Evolutionary conservation across 306 rosid genomes (phyloP).

Genomic region (Cucurbita pepo): DNA sequence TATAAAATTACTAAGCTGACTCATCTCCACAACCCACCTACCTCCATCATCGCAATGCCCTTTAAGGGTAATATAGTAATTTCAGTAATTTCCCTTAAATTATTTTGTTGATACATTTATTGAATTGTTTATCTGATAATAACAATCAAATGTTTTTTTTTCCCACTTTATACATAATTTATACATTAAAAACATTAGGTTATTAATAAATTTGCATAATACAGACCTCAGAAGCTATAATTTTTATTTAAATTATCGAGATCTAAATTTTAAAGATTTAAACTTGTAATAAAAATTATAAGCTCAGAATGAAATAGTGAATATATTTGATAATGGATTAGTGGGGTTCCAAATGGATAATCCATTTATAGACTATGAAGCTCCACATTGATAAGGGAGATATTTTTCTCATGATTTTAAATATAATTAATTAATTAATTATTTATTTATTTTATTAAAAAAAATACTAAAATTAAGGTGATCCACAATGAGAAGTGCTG

Average conservation of each 20-base stretch:
- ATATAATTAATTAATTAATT: background rate
- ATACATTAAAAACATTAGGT: no score
- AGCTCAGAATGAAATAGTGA: no score
- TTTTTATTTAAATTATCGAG: no score
- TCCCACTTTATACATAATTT: no score
- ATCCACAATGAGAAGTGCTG: background rate
- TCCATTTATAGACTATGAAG: background rate
- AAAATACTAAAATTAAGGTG: background rate
- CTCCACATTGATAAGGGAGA: background rate
- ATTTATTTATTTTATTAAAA: background rate
- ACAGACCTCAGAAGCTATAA: no score
- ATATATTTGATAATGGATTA: background rate
- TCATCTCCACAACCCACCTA: conserved; percentile 3
- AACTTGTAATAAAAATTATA: no score
- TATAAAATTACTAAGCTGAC: background rate
- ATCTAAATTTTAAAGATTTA: no score
- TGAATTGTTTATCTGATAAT: background rate
- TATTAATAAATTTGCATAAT: no score
- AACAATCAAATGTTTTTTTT: background rate
- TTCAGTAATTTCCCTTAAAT: background rate
- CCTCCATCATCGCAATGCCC: background rate
- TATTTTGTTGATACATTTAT: background rate
- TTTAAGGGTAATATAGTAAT: background rate
- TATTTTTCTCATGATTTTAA: background rate
- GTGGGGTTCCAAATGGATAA: background rate